Percentiles rank a stretch among this genome's conserved stretches.
Conservation (phyloP, 148 eudicot species). For the Arctostaphylos glauca region DNA sequence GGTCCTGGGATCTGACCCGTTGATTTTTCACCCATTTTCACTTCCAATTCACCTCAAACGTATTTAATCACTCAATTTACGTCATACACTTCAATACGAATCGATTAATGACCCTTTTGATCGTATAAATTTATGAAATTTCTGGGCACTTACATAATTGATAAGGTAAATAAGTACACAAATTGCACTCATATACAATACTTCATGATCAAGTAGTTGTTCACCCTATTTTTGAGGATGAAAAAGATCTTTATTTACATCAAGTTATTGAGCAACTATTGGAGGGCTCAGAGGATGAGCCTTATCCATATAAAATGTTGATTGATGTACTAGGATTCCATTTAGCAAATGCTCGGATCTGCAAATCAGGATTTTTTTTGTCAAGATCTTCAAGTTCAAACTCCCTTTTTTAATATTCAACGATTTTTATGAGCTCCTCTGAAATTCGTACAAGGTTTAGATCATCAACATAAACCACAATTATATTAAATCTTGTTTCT, state of each 20-base stretch:
- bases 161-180: background rate
- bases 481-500: background rate
- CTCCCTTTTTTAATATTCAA: background rate
- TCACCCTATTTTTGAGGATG: background rate
- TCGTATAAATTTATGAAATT: too few relatives aligned
- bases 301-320: background rate
- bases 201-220: background rate
- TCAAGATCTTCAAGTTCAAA: background rate
- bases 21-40: too few relatives aligned
- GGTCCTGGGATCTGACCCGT: too few relatives aligned
- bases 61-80: too few relatives aligned
- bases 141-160: too few relatives aligned
- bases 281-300: background rate
- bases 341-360: background rate
- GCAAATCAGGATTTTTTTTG: background rate
- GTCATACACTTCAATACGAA: too few relatives aligned
- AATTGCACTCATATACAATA: background rate
- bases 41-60: too few relatives aligned
- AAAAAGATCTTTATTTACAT: too few relatives aligned
- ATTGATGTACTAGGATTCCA: background rate
- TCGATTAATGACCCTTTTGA: too few relatives aligned
- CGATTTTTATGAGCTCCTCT: background rate
- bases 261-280: background rate
- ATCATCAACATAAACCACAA: too few relatives aligned
- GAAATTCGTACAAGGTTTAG: background rate